Evolutionary conservation across 208 protist genomes (phyloP).

Genomic region (Trypanosoma congolense): DNA sequence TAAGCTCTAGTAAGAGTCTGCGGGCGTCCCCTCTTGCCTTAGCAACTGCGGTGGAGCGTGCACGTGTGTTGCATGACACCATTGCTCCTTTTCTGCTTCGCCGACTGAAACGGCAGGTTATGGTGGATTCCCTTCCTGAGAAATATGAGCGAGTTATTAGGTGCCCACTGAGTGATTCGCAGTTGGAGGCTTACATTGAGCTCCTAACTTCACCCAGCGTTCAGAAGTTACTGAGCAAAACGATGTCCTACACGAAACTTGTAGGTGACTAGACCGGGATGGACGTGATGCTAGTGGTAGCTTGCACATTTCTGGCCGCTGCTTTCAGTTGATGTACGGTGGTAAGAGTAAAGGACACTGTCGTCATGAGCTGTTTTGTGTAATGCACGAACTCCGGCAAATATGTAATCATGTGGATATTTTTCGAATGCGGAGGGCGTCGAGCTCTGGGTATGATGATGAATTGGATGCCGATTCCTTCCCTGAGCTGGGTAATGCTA

Average conservation of each 20-base stretch:
- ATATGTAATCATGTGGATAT: constrained; percentile 83
- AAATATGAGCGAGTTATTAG: constrained; percentile 97
- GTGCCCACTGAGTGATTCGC: constrained; percentile 90
- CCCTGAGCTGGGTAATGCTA: constrained; percentile 3
- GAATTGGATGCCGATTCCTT: constrained; percentile 4
- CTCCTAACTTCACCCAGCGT: constrained; percentile 79
- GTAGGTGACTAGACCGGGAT: constrained; percentile 46
- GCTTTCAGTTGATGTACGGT: constrained; percentile 39
- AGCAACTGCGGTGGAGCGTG: constrained; percentile 93
- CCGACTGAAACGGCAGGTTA: constrained; percentile 94
- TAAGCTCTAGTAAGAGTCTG: constrained; percentile 86
- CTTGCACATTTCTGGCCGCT: constrained; percentile 53
- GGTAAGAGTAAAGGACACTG: constrained; percentile 26
- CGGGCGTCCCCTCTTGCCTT: constrained; percentile 87
- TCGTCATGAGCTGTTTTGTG: constrained; percentile 51
- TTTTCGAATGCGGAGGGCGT: constrained; percentile 37
- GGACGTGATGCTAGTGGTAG: constrained; percentile 48
- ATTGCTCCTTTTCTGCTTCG: constrained; percentile 96
- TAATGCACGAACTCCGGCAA: constrained; percentile 73
- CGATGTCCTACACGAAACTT: constrained; percentile 22
- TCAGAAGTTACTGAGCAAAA: constrained; percentile 44
- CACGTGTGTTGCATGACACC: constrained; percentile 85
- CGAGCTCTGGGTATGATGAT: constrained; percentile 6
- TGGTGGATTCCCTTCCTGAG: constrained; percentile 72
- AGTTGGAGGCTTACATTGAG: constrained; percentile 89